Base-by-base conservation (phyloP, 148 eudicot genomes). In the Heliamphora exappendiculata region DNA sequence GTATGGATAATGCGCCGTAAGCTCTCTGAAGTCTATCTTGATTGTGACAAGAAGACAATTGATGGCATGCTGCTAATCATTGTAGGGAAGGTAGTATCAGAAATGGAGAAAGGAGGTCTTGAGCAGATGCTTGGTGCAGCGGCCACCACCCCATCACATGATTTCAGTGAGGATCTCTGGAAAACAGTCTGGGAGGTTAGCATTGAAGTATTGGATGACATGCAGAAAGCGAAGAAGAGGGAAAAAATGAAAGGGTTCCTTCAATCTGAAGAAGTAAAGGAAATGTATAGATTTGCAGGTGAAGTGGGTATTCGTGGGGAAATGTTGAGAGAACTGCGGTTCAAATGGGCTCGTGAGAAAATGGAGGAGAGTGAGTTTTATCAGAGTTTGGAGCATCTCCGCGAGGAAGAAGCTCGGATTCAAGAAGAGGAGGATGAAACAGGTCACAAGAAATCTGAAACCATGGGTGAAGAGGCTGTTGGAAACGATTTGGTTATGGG, bases 291-390 rank as follows among this genome's bases (percentile, higher is more conserved):
- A 68, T 96, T 96, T 72, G 98, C 99, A 12, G 89, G 95, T 68
- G 95, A 96, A 78, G 81, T 89, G 29, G 99, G 99, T 22, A 86
- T 96, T 67, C 86, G 94, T 1, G 99, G 99, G 44, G 99, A 96
- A 45, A 81, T 96, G 99, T 75, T 96, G 58, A 86, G 96, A 49
- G 99, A 96, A 83, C 80, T 93, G 36, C 77, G 96, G 81, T 93
- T 91, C 76, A 96, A 96, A 65, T 96, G 99, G 99, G 99, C 99
- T 5, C 82, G 91, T 1, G 93, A 96, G 80, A 87, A 82, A 51
- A 86, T 95, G 92, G 97, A 91, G 87, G 89, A 89, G 47, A 87
- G 88, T 64, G 94, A 93, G 49, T 89, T 88, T 78, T 87, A 91
- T 44, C 78, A 83, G 75, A 53, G 77, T 6, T 78, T 95, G 87